Percentiles rank a stretch among this genome's conserved stretches.
Evolutionary conservation across 2,329 filamentous ascomycete species (phyloP).

Genomic region (Pleomassaria siparia): DNA sequence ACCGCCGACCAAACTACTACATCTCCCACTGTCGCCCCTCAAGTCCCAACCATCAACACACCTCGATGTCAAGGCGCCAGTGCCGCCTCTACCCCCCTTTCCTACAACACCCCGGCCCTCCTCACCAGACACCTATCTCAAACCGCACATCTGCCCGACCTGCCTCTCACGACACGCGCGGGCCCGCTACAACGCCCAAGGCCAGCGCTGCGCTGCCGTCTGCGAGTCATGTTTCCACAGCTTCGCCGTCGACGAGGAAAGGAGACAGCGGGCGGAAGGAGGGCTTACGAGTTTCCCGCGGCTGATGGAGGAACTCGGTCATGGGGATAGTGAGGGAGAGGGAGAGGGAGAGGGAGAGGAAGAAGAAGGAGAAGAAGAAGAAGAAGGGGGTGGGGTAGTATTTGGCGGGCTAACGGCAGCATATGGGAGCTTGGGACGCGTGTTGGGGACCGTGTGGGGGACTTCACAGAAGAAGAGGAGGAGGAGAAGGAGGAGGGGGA

Average conservation of each 20-base stretch:
- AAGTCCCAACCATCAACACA: not conserved
- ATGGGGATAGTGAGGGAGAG: not conserved
- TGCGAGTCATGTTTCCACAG: slow-evolving; percentile 10
- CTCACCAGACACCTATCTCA: no score
- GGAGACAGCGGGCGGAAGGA: not conserved
- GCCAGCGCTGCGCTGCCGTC: not conserved
- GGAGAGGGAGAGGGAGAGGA: not conserved
- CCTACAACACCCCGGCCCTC: no score
- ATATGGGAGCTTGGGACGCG: slow-evolving; percentile 3
- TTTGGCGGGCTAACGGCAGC: not conserved
- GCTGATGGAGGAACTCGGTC: slow-evolving; percentile 9
- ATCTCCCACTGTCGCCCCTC: not conserved
- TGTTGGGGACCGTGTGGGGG: slow-evolving; percentile 4
- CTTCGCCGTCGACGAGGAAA: slow-evolving; percentile 5
- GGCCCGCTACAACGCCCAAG: not conserved
- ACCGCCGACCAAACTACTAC: not conserved
- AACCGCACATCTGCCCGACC: slow-evolving; percentile 2
- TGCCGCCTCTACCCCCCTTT: no score
- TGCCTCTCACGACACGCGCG: not conserved
- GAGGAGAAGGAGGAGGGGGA: not conserved
- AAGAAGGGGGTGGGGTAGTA: not conserved
- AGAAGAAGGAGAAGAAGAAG: not conserved
- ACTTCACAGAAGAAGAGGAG: not conserved
- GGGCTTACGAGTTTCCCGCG: slow-evolving; percentile 15
- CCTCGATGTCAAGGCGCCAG: no score